These are phyloP conservation scores for Kuraishia borneana DNA, from an alignment of 805 yeast genomes.

Conservation along the genomic window DNA sequence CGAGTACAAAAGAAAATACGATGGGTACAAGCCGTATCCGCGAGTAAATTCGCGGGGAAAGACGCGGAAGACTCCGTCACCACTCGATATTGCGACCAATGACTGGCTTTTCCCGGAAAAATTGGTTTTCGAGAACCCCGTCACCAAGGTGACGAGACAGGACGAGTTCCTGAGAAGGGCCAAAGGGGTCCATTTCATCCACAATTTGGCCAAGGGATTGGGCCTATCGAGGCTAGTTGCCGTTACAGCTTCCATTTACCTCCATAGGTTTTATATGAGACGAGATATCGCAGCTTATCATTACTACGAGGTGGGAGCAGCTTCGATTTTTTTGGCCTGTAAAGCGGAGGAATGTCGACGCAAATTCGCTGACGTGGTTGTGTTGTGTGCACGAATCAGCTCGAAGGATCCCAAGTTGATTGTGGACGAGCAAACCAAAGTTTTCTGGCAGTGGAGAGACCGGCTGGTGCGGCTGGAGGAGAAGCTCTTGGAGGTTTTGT, in stretches of 20 bases:
- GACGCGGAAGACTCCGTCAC: too few relatives aligned
- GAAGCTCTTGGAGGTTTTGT: constrained; percentile 28
- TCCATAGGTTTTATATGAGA: constrained; percentile 43
- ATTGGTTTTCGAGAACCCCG: background rate
- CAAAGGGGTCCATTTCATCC: constrained; percentile 37
- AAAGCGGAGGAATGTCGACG: constrained; percentile 43
- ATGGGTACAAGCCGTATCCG: too few relatives aligned
- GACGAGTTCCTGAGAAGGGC: constrained; percentile 31
- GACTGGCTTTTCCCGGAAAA: constrained; percentile 2
- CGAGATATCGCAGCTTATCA: constrained; percentile 28
- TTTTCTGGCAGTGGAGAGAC: constrained; percentile 41
- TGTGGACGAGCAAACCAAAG: constrained; percentile 33
- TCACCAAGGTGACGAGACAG: constrained; percentile 2
- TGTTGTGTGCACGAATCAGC: constrained; percentile 36
- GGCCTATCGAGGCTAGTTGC: constrained; percentile 36
- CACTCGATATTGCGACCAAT: constrained; percentile 1
- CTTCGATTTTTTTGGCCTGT: constrained; percentile 38
- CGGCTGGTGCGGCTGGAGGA: constrained; percentile 32
- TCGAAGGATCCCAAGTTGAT: constrained; percentile 25
- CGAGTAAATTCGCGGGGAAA: too few relatives aligned
- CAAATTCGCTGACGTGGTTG: constrained; percentile 33
- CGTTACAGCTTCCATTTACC: constrained; percentile 32
- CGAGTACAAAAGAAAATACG: too few relatives aligned
- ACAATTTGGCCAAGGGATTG: constrained; percentile 29
- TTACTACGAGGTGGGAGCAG: constrained; percentile 38